phyloP scores from a whole-genome alignment of 2,329 filamentous ascomycete species.

The Thermothelomyces thermophilus region DNA sequence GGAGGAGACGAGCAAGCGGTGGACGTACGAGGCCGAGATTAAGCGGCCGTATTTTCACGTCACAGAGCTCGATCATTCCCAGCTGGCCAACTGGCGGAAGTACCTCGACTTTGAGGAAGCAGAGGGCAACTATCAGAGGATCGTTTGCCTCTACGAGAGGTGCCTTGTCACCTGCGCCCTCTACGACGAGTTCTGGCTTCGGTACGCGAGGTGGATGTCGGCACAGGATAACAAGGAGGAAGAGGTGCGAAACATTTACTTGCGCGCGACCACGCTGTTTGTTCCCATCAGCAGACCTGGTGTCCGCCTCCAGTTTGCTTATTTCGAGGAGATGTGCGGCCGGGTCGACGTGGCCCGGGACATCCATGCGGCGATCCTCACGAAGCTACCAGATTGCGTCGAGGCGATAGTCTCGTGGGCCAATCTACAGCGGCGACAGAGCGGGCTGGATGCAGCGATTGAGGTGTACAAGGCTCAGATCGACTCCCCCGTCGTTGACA shows the following conservation, averaged over 20 bases:
- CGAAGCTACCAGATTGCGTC: slow-evolving; percentile 70
- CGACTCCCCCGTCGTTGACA: slow-evolving; percentile 62
- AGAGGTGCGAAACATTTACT: slow-evolving; percentile 86
- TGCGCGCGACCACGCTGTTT: slow-evolving; percentile 76
- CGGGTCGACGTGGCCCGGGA: slow-evolving; percentile 72
- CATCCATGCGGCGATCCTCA: slow-evolving; percentile 75
- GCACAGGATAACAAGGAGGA: slow-evolving; percentile 75
- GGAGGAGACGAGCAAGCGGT: slow-evolving; percentile 82
- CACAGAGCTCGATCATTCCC: slow-evolving; percentile 78
- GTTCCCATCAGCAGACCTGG: slow-evolving; percentile 80
- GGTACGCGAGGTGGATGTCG: slow-evolving; percentile 93
- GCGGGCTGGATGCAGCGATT: slow-evolving; percentile 76
- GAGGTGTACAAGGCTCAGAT: slow-evolving; percentile 77
- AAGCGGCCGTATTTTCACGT: slow-evolving; percentile 97
- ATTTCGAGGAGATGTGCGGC: slow-evolving; percentile 83
- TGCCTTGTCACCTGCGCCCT: slow-evolving; percentile 88
- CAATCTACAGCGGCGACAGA: slow-evolving; percentile 77
- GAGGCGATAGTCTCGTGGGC: slow-evolving; percentile 86
- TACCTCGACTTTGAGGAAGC: slow-evolving; percentile 94
- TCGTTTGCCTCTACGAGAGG: slow-evolving; percentile 83
- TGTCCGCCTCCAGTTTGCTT: slow-evolving; percentile 83
- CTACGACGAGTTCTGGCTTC: slow-evolving; percentile 96
- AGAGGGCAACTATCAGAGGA: slow-evolving; percentile 69
- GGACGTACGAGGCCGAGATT: slow-evolving; percentile 90
- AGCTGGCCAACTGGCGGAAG: slow-evolving; percentile 87